Base-by-base conservation (phyloP, 371 early-diverging fungal species). In the Lichtheimia ornata region DNA sequence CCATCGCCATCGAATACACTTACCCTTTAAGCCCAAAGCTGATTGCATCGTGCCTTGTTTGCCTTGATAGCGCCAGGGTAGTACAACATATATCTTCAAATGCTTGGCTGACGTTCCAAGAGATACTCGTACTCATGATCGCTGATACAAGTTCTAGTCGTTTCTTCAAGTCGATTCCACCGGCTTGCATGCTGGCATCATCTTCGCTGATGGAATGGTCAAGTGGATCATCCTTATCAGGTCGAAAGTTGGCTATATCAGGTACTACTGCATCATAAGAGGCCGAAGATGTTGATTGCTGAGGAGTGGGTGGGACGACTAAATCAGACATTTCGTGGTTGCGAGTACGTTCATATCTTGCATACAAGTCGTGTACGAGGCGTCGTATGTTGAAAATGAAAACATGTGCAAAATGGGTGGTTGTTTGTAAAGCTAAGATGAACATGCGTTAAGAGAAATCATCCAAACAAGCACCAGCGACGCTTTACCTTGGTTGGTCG, bases 1-100 rank as follows among this genome's bases (percentile, higher is more conserved):
- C 7, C 15, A 50, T 4, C 25, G 14, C 11, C 12, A 20, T 24
- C 11, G 18, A 14, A 17, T 12, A 20, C 1, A 2, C 60, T 63
- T 83, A 88, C 88, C 91, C 89, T 69, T 84, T 76, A 47, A 86
- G 68, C 3, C 90, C 90, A 53, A 82, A 74, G 7, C 84, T 72
- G 1, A 85, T 68, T 1, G 70, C 66, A 7, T 52, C 53, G 12
- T 55, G 56, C 4, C 20, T 7, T 67, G 75, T 14, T 25, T 58
- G 3, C 56, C 30, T 41, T 77, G 59, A 13, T 63, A 82, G 45
- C 56, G 58, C 59, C 47, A 68, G 61, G 28, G 54, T 58, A 67
- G 61, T 55, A 61, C 65, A 52, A 45, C 66, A 81, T 42, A 76
- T 43, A 58, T 56, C 62, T 64, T 60, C 77, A 74, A 82, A 64